These are phyloP conservation scores for Glaciozyma martinii DNA, from an alignment of 768 basidiomycete genomes.

Conservation along the genomic window DNA sequence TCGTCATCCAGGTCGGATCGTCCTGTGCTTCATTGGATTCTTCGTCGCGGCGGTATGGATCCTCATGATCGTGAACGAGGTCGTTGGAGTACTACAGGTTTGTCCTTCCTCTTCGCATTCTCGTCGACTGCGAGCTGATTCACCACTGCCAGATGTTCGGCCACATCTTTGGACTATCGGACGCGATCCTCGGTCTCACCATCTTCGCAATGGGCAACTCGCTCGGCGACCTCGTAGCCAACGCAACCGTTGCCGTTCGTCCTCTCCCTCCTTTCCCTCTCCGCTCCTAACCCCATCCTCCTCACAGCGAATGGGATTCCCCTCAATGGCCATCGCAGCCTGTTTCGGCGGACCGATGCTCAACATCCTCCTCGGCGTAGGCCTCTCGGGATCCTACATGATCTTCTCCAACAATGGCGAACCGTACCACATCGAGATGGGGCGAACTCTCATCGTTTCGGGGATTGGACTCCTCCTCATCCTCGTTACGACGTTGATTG, in stretches of 20 bases:
- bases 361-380: constrained; percentile 57
- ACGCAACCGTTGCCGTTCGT: constrained; percentile 74
- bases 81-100: constrained; percentile 81
- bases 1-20: constrained; percentile 50
- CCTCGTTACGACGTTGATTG: constrained; percentile 63
- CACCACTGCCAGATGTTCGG: constrained; percentile 67
- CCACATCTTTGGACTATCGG: constrained; percentile 85
- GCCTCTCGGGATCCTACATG: constrained; percentile 80
- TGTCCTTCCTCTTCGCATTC: constrained; percentile 26
- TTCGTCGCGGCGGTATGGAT: constrained; percentile 89
- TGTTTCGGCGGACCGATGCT: constrained; percentile 61
- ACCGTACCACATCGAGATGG: constrained; percentile 60
- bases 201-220: constrained; percentile 96
- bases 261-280: background rate
- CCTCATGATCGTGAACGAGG: constrained; percentile 94
- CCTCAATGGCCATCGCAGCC: constrained; percentile 86
- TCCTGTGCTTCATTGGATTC: constrained; percentile 84
- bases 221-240: constrained; percentile 90
- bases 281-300: background rate
- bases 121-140: background rate
- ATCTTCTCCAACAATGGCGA: constrained; percentile 45
- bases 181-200: constrained; percentile 92
- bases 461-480: constrained; percentile 68
- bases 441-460: constrained; percentile 74
- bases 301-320: constrained; percentile 51